Evolutionary conservation across 2,329 filamentous ascomycete genomes (phyloP).

Genomic region (Pezicula carpinea): DNA sequence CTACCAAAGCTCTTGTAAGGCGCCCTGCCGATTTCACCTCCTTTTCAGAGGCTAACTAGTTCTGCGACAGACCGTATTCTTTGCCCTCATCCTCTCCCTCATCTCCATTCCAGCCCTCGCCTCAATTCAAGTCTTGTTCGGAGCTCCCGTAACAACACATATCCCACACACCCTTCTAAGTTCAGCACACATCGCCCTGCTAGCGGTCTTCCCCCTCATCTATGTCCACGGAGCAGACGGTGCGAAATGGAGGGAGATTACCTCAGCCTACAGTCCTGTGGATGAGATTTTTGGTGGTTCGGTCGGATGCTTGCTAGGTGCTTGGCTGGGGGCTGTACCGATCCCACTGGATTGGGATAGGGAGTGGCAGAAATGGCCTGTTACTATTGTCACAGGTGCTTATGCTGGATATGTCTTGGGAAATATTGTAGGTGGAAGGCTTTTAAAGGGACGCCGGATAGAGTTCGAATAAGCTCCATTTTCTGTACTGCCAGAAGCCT

Average conservation of each 20-base stretch:
- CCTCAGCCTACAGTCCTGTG: slow-evolving; percentile 63
- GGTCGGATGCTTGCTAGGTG: slow-evolving; percentile 73
- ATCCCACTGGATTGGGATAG: slow-evolving; percentile 98
- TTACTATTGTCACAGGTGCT: slow-evolving; percentile 80
- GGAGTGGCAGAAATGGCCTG: slow-evolving; percentile 98
- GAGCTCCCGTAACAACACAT: slow-evolving; percentile 83
- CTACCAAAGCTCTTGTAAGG: slow-evolving; percentile 10
- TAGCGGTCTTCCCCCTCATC: slow-evolving; percentile 74
- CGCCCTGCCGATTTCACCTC: background rate
- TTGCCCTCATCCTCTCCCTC: slow-evolving; percentile 55
- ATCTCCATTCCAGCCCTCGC: slow-evolving; percentile 49
- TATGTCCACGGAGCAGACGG: slow-evolving; percentile 80
- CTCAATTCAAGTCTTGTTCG: slow-evolving; percentile 70
- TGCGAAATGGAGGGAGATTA: slow-evolving; percentile 64
- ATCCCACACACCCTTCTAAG: slow-evolving; percentile 72
- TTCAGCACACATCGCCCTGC: slow-evolving; percentile 74
- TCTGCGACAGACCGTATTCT: slow-evolving; percentile 56
- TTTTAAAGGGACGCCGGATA: slow-evolving; percentile 27
- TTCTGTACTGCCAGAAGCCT: background rate
- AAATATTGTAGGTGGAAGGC: slow-evolving; percentile 49
- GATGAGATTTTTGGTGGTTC: slow-evolving; percentile 83
- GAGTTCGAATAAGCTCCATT: slow-evolving; percentile 23
- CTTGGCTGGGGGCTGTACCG: slow-evolving; percentile 90
- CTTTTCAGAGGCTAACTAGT: background rate
- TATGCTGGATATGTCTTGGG: slow-evolving; percentile 76